Base-by-base conservation (phyloP, 768 basidiomycete species). In the Xanthoconium stramineum region DNA sequence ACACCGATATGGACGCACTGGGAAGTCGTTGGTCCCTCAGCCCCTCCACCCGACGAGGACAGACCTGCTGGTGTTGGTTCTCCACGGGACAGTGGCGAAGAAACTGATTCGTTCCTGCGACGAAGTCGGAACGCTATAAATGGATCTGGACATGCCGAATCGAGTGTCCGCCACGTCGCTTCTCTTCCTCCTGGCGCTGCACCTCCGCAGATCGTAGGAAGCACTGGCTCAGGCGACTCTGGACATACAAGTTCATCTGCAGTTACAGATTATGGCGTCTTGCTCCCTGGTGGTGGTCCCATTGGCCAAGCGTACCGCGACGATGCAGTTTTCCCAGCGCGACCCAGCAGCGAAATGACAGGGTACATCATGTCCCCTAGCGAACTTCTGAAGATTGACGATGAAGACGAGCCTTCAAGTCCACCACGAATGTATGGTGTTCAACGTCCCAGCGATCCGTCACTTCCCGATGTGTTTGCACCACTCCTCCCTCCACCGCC, bases 11-110 rank as follows among this genome's bases (percentile, higher is more conserved):
- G 70, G 70, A 80, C 72, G 70, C 80, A 66, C 75, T 84, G 54
- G 74, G 76, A 59, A 73, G 70, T 78, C 38, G 69, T 82, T 29
- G 69, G 71, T 13, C 68, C 72, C 15, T 56, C 61, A 9, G 63
- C 54, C 1, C 56, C 47, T 36, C 54, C 52, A 12, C 52, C 53
- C 2, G 69, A 72, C 12, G 67, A 64, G 14, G 78, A 72, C 20
- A 73, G 74, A 32, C 64, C 74, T 3, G 75, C 76, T 12, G 86
- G 84, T n/a, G 83, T 88, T 69, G 85, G 86, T 35, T 83, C 83
- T 28, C 85, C 88, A 1, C 77, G 86, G 11, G 78, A 79, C 32
- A 88, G 85, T 48, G 88, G 88, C 7, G 86, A 87, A 64, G 88
- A 88, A 66, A 74, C 71, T 3, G 86, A 88, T 63, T 76, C 88